These are phyloP conservation scores for Malassezia dermatis DNA, from an alignment of 1,284 basidiomycete species.

Conservation along the genomic window DNA sequence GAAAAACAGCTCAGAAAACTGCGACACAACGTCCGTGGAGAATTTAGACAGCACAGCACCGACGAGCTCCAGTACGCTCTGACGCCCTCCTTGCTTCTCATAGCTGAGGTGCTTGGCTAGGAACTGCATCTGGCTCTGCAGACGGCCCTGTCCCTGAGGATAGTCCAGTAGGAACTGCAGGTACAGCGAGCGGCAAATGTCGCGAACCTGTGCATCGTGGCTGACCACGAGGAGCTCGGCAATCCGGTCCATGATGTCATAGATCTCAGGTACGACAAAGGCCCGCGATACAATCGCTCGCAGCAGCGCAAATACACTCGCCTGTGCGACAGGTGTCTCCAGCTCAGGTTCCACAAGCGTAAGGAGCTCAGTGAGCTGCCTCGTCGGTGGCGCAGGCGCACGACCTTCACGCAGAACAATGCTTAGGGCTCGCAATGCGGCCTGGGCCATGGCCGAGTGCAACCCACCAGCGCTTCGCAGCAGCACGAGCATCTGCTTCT, in stretches of 20 bases:
- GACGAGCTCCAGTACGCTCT: conserved; percentile 83
- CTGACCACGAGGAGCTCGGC: conserved; percentile 86
- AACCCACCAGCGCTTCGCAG: conserved; percentile 74
- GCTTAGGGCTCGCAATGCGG: conserved; percentile 74
- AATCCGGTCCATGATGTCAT: conserved; percentile 94
- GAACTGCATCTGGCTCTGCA: conserved; percentile 80
- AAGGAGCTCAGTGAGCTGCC: conserved; percentile 75
- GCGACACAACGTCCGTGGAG: conserved; percentile 61
- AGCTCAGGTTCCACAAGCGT: conserved; percentile 78
- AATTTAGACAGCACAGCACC: conserved; percentile 77
- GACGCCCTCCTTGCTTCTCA: conserved; percentile 75
- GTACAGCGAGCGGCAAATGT: conserved; percentile 74
- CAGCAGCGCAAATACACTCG: conserved; percentile 74
- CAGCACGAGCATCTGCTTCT: conserved; percentile 75
- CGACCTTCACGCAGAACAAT: conserved; percentile 61
- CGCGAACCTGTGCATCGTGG: conserved; percentile 80
- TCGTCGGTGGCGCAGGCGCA: conserved; percentile 67
- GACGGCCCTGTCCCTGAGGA: conserved; percentile 83
- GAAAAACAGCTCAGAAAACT: conserved; percentile 82
- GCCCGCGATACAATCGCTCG: conserved; percentile 82
- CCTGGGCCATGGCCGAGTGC: conserved; percentile 80
- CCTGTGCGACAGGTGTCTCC: conserved; percentile 78
- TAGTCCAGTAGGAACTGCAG: conserved; percentile 95
- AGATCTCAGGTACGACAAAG: conserved; percentile 89
- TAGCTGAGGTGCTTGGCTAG: conserved; percentile 89